Conservation (phyloP, 2,329 filamentous ascomycete species). For the Amesomyces nigricolor region DNA sequence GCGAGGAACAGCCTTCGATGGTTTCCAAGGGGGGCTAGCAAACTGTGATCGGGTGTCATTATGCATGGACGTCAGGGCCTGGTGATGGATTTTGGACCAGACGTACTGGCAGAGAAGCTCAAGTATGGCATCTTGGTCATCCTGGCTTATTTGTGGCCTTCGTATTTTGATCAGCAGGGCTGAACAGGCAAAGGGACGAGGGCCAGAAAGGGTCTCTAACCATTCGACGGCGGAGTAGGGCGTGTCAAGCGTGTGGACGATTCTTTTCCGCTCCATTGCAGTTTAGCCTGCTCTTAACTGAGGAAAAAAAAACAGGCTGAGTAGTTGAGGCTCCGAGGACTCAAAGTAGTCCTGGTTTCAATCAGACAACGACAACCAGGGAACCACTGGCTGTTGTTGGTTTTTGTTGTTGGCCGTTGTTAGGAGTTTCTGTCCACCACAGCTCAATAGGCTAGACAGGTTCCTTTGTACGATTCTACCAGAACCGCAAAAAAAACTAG, state of each 20-base stretch:
- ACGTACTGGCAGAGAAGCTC: slow-evolving; percentile 62
- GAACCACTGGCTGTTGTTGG: no score
- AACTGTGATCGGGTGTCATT: slow-evolving; percentile 35
- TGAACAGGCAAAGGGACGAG: background rate
- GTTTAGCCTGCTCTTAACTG: background rate
- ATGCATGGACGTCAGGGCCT: background rate
- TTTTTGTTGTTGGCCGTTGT: no score
- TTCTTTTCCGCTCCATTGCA: slow-evolving; percentile 50
- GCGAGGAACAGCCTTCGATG: slow-evolving; percentile 50
- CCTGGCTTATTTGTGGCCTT: slow-evolving; percentile 55
- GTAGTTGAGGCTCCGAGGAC: no score
- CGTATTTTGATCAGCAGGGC: background rate
- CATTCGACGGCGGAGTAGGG: slow-evolving; percentile 47
- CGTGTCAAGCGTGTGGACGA: slow-evolving; percentile 45
- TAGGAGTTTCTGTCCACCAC: no score
- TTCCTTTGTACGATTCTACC: no score
- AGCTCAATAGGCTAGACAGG: no score
- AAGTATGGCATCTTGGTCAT: slow-evolving; percentile 59
- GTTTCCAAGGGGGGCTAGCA: slow-evolving; percentile 58
- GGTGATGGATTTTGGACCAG: background rate
- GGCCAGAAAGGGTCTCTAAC: background rate
- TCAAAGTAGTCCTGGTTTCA: no score
- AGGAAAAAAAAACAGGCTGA: no score
- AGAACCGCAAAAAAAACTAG: no score
- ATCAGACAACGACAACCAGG: no score